Conservation (phyloP, 257 asterid species). For the Phtheirospermum japonicum region DNA sequence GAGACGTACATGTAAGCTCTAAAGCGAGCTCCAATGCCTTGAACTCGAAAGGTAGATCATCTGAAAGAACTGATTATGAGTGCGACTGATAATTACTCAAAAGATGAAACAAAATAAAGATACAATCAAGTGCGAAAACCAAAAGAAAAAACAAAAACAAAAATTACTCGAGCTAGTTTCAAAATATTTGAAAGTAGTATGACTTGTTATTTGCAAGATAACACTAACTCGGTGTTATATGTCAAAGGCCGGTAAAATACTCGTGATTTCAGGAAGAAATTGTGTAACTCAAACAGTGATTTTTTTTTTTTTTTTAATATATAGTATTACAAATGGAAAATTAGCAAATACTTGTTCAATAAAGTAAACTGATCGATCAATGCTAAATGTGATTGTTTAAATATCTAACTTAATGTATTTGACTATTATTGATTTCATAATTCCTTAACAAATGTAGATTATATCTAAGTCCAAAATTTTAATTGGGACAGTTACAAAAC, state of each 20-base stretch:
- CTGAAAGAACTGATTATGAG: slow-evolving; percentile 46
- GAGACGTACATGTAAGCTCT: slow-evolving; percentile 89
- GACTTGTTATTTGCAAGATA: background rate
- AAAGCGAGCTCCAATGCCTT: slow-evolving; percentile 95
- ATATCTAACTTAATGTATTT: too few species aligned
- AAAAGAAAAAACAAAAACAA: background rate
- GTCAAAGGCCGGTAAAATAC: background rate
- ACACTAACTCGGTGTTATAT: background rate
- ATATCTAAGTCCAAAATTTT: too few species aligned
- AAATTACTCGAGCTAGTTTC: background rate
- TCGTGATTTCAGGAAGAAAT: background rate
- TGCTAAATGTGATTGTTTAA: too few species aligned
- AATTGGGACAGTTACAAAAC: too few species aligned
- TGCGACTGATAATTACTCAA: slow-evolving; percentile 2
- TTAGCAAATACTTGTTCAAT: too few species aligned
- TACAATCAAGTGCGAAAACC: background rate
- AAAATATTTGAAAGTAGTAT: slow-evolving; percentile 4
- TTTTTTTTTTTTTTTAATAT: too few species aligned
- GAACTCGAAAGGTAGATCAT: slow-evolving; percentile 94
- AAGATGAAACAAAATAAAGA: background rate
- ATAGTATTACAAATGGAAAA: too few species aligned
- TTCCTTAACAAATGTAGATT: too few species aligned
- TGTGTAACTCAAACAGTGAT: background rate
- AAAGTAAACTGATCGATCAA: too few species aligned
- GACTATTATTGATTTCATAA: too few species aligned